Conservation (phyloP, 164 flowering plant genomes). For the Annona squamosa region DNA sequence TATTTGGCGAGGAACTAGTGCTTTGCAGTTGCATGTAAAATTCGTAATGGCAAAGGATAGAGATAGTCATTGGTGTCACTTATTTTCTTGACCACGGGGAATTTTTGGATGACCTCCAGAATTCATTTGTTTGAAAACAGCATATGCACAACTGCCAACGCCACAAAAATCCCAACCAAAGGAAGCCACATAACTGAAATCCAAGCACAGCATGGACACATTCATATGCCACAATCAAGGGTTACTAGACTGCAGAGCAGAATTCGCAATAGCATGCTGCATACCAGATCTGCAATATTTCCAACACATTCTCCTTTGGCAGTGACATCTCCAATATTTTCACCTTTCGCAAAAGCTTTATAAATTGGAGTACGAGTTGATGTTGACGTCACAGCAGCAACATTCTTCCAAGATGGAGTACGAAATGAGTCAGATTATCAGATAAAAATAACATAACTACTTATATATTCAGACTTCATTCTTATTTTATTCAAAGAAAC, state of each 20-base stretch:
- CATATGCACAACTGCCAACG: too few relatives aligned
- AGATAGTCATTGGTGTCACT: too few relatives aligned
- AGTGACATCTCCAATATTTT: slow-evolving; percentile 98
- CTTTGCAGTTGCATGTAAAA: neutral
- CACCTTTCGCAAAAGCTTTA: slow-evolving; percentile 99
- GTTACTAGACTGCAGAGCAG: neutral
- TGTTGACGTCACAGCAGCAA: slow-evolving; percentile 95
- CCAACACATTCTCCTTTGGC: slow-evolving; percentile 99
- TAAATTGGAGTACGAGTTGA: slow-evolving; percentile 98
- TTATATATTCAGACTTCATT: neutral
- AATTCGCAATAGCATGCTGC: slow-evolving; percentile 44
- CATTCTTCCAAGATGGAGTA: slow-evolving; percentile 50
- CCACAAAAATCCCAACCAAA: too few relatives aligned
- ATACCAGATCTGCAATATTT: slow-evolving; percentile 95
- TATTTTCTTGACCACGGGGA: too few relatives aligned
- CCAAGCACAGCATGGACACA: neutral
- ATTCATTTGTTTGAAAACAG: too few relatives aligned
- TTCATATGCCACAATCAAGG: neutral
- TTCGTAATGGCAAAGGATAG: neutral
- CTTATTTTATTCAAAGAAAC: neutral
- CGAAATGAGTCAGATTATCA: slow-evolving; percentile 1
- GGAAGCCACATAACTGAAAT: neutral
- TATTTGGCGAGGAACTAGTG: neutral
- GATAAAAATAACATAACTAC: neutral
- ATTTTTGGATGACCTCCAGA: too few relatives aligned